phyloP scores from a whole-genome alignment of 768 basidiomycete species.

The Hemileccinum rubropunctum region DNA sequence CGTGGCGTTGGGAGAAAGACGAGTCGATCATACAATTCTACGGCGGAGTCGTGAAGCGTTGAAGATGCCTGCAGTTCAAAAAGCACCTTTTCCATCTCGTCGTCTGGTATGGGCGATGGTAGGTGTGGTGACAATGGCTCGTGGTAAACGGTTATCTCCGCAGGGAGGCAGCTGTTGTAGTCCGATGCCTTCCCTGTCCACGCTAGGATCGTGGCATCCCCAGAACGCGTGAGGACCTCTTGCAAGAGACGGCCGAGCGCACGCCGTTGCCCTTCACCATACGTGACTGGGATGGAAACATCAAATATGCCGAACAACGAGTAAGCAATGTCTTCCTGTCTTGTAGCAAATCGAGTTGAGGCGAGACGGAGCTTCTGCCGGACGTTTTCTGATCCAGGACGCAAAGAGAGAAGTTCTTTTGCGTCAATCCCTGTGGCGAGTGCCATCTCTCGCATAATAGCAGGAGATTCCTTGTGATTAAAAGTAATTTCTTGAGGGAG shows the following conservation, averaged over 20 bases:
- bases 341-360: conserved; percentile 20
- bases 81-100: conserved; percentile 8
- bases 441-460: conserved; percentile 21
- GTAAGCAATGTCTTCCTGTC: conserved; percentile 25
- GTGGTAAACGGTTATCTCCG: conserved; percentile 18
- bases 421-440: conserved; percentile 9
- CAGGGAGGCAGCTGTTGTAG: conserved; percentile 24
- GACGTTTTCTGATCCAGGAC: conserved; percentile 13
- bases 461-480: conserved; percentile 20
- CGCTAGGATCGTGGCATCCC: conserved; percentile 12
- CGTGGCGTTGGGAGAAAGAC: conserved; percentile 9
- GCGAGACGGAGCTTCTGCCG: conserved; percentile 22
- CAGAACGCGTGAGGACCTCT: conserved; percentile 14
- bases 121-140: conserved; percentile 3
- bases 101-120: conserved; percentile 5
- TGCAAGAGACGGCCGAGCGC: conserved; percentile 24
- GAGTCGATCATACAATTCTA: conserved; percentile 12
- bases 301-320: conserved; percentile 27
- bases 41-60: conserved; percentile 1
- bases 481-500: conserved; percentile 1
- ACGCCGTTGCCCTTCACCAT: conserved; percentile 24
- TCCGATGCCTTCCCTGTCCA: conserved; percentile 20
- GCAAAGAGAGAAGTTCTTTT: conserved; percentile 7
- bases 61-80: not conserved
- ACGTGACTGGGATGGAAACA: conserved; percentile 14